Evolutionary conservation across 495 filamentous ascomycete species (phyloP).

Genomic region (Aspergillus campestris): DNA sequence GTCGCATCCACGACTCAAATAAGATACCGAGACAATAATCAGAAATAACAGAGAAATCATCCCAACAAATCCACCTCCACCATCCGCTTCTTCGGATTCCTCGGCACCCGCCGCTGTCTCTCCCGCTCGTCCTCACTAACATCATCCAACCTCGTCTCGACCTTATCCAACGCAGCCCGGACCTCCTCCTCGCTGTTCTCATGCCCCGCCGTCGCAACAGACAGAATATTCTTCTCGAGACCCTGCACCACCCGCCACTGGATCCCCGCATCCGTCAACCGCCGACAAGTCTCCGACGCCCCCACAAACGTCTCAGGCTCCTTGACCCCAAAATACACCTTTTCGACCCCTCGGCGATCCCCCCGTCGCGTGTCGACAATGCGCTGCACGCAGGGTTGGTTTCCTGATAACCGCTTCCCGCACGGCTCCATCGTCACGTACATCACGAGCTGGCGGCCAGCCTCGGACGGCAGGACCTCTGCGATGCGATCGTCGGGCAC

Average conservation of each 20-base stretch:
- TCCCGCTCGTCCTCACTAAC: constrained; percentile 26
- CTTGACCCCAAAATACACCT: constrained; percentile 78
- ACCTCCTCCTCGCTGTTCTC: constrained; percentile 33
- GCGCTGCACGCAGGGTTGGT: constrained; percentile 72
- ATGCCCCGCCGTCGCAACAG: constrained; percentile 77
- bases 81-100: constrained; percentile 43
- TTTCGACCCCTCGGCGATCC: constrained; percentile 49
- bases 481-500: constrained; percentile 48
- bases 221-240: constrained; percentile 72
- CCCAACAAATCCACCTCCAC: constrained; percentile 23
- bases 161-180: constrained; percentile 19
- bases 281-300: constrained; percentile 63
- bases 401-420: constrained; percentile 69
- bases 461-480: constrained; percentile 42
- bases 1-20: too few relatives aligned
- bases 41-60: not conserved
- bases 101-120: constrained; percentile 23
- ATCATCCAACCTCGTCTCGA: constrained; percentile 26
- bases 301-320: constrained; percentile 87
- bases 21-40: too few relatives aligned
- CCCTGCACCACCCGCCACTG: constrained; percentile 62
- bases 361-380: constrained; percentile 50
- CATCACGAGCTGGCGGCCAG: constrained; percentile 45
- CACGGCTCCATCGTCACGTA: constrained; percentile 98
- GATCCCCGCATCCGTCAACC: constrained; percentile 67